Conservation (phyloP, 345 rosid species). For the Theobroma cacao region DNA sequence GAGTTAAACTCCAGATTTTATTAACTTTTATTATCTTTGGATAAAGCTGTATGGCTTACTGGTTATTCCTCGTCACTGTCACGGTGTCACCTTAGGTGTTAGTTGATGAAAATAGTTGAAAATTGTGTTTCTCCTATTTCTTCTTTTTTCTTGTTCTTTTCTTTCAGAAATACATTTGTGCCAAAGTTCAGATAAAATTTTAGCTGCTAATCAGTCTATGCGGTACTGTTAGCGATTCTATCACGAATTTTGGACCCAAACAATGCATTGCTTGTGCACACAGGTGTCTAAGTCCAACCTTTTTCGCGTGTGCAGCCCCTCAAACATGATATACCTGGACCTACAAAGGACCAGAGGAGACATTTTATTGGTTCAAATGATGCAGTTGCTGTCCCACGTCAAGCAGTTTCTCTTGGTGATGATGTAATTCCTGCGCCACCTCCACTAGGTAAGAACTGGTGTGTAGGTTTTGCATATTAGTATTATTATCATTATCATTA, state of each 20-base stretch:
- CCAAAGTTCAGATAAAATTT: background rate
- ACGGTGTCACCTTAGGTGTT: background rate
- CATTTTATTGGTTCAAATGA: constrained; percentile 11
- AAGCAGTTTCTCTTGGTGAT: constrained; percentile 8
- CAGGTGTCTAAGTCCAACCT: background rate
- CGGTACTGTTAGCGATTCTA: background rate
- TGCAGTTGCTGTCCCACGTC: constrained; percentile 18
- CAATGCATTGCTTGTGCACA: background rate
- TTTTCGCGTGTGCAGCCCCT: constrained; percentile 24
- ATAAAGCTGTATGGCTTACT: background rate
- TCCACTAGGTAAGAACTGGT: constrained; percentile 45
- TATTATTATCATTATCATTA: background rate
- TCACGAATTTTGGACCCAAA: background rate
- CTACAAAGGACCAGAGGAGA: constrained; percentile 14
- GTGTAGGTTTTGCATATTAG: background rate
- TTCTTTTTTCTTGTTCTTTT: background rate
- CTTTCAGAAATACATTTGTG: background rate
- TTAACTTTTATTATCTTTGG: background rate
- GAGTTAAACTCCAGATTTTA: background rate
- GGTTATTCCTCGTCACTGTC: background rate
- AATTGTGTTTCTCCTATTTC: background rate
- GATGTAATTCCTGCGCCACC: constrained; percentile 50
- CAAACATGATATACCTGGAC: constrained; percentile 10
- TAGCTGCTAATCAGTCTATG: background rate
- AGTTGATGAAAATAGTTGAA: background rate